Base-by-base conservation (phyloP, 176 grass and related monocot species). In the Thinopyrum elongatum region DNA sequence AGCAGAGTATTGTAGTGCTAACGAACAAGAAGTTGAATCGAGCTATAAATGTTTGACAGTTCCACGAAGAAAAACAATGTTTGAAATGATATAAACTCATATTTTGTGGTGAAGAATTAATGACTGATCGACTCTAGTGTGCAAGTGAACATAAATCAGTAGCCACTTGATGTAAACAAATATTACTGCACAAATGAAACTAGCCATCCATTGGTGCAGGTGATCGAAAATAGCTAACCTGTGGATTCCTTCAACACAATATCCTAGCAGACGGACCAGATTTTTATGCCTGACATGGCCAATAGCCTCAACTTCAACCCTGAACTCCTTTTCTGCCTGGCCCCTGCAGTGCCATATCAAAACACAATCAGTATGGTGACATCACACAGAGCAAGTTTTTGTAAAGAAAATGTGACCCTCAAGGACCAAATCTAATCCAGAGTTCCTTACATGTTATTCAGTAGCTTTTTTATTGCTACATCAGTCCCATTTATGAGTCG, bases 221-320 rank as follows among this genome's bases (percentile, higher is more conserved):
- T 31, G 79, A n/a, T 4, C 0, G 53, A 28, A 47, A 74, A 74
- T 74, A 74, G 39, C 64, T 70, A 21, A 82, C 80, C 80, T 82
- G 46, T 82, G 80, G 80, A 36, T 70, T 55, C 82, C 82, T 29
- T 84, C 82, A 1, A 84, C 82, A 7, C 82, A 84, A 31, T 84
- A 84, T 28, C 82, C 82, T 0, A 84, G 59, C 29, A 84, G 60
- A 19, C 82, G 59, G 14, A 76, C 71, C 25, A 84, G 71, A 47
- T 84, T 84, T 74, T 84, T 84, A 49, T 84, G 83, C 59, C 83
- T 64, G 22, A 84, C 83, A 2, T 64, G 72, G 7, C 72, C 59
- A 64, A 84, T 84, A 11, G 83, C 70, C 60, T 84, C 83, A 14
- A 84, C 83, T 64, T 76, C 83, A 47, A 84, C 83, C 59, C 60